Evolutionary conservation across 2,329 filamentous ascomycete species (phyloP), one percentile per base, ranked within the genome.

Genomic region (Fusarium dimerum): DNA sequence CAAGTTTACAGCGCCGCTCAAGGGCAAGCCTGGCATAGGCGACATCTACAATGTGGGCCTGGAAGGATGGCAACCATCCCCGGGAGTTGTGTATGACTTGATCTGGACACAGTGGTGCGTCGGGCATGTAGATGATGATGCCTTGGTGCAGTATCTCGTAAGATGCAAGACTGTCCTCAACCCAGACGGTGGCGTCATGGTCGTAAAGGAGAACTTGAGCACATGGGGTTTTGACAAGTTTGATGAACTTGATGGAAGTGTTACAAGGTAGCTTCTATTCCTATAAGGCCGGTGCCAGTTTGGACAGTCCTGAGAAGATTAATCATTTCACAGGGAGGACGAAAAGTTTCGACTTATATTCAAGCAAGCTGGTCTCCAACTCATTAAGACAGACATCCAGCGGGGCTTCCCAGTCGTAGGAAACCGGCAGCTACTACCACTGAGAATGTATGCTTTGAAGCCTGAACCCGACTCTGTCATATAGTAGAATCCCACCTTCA

Each of bases 101-200:
- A 84, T 96, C 55, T 96, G 90, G 89, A 88, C 83, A 51, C 92
- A 96, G 72, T 96, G 92, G 91, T 96, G 91, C 71, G 71, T 93
- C 6, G 88, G 89, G 44, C 87, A 96, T 69, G 74, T 96, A 49
- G 91, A 83, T 1, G 90, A 96, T 67, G 73, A 70, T 17, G 85
- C 94, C 69, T 69, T 96, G 15, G 78, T 87, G 3, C 74, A 72
- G 3, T 95, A 87, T 66, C 73, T 96, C 26, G 61, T 72, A 52
- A 78, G 83, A 30, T 89, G 89, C 67, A 79, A 77, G 48, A 63
- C 70, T 0, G 75, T 54, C 2, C 49, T 73, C 38, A 59, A 44
- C 9, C 62, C 65, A 17, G 63, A 61, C 1, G 57, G 52, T 15
- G 46, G 46, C 13, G 15, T 71, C 38, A 68, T 73, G 30, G 62